Base-by-base conservation (phyloP, 805 yeast species). In the Starmerella scarabaei region DNA sequence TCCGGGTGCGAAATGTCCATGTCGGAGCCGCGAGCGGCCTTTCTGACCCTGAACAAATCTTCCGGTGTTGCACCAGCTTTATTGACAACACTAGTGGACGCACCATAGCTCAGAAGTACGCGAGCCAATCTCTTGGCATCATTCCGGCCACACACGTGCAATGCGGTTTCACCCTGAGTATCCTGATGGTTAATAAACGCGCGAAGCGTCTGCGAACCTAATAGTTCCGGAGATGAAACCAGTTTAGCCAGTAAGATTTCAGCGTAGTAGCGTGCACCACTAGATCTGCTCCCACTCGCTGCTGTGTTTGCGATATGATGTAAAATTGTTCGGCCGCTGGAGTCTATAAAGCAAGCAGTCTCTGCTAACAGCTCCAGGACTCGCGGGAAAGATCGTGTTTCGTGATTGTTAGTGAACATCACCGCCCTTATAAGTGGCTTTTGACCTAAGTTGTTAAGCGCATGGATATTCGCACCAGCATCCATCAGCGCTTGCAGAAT, bases 401-500 rank as follows among this genome's bases (percentile, higher is more conserved):
- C 80, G 57, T 71, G 85, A 41, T 93, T 80, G 61, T 91, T 91
- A 37, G 93, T 86, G 63, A 85, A 91, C 51, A 77, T 67, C 2
- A 88, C 80, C 19, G 91, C 67, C 51, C 93, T 73, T 61, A 88
- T 80, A 29, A 91, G 64, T 4, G 97, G 93, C 18, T 85, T 86
- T 55, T 86, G 83, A 0, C 95, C 95, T 33, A 70, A 69, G 44
- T 75, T 69, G 52, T 80, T 80, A 14, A 71, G 60, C 3, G 67
- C 66, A 34, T 68, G 60, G 41, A 73, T 70, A 60, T 77, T 72
- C 2, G 94, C 91, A 4, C 94, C 93, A 30, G 78, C 73, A 21
- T 75, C 67, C 23, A 83, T 61, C 31, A 91, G 66, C 12, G 85
- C 71, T 49, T 80, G 91, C 41, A 83, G 76, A 61, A 86, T 75